Evolutionary conservation across 805 yeast genomes (phyloP), one percentile per base, ranked within the genome.

Genomic region (Brettanomyces custersianus): DNA sequence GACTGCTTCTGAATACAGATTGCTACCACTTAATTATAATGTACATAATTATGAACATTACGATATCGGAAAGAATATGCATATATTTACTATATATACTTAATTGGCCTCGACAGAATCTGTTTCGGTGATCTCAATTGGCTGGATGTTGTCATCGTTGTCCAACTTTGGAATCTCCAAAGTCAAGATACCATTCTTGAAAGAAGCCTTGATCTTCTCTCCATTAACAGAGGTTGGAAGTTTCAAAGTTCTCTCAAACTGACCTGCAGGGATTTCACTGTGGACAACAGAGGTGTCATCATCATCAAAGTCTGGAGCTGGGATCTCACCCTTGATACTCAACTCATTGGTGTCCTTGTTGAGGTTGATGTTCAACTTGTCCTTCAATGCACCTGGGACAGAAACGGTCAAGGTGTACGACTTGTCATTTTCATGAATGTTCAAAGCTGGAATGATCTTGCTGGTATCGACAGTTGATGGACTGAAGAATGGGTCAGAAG

Each of bases 311-410:
- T 25, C 19, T 3, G 5, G 9, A 12, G 25, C 24, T 20, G 37
- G 37, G 34, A 66, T 55, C 36, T 61, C 68, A 37, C 77, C 77
- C 34, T 63, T 53, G 23, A 71, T 50, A 11, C 57, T 46, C 37
- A 71, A 51, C 40, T 65, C 64, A 37, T 67, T 65, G 17, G 58
- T 53, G 28, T 65, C 65, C 40, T 66, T 59, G 48, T 70, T 62
- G 53, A 62, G 70, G 48, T 70, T 74, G 36, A 70, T 49, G 11
- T 62, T 54, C 44, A 68, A 57, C 30, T 61, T 53, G 15, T 69
- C 68, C 46, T 62, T 64, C 2, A 56, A 41, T 15, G 70, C 71
- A 36, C 76, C 76, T 7, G 76, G 72, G 35, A 70, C 52, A 1
- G 73, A 62, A 4, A 68, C 57, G 23, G 60, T 62, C 27, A 70